Base-by-base conservation (phyloP, 2,329 filamentous ascomycete genomes). In the Beauveria asiatica region DNA sequence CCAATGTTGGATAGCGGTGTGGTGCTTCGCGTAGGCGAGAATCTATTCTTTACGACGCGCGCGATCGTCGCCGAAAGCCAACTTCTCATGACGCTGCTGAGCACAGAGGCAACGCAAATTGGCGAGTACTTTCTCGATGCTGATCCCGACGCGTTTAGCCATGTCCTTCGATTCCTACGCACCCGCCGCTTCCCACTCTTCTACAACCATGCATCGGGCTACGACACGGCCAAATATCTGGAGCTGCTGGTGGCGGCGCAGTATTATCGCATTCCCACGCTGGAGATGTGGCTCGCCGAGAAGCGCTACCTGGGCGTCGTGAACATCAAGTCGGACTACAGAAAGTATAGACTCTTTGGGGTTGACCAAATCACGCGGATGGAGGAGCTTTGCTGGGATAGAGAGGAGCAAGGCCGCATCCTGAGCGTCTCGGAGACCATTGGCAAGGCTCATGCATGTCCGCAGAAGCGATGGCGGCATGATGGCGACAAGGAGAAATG, bases 51-150 rank as follows among this genome's bases (percentile, higher is more conserved):
- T 53, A 66, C 64, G 3, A 62, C 62, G 30, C 61, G 56, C 37
- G 49, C 62, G 19, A 66, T 65, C 17, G 48, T 65, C 39, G 55
- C 60, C 46, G 58, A 61, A 25, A 63, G 57, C 51, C 33, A 46
- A 19, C 64, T 66, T 52, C 64, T 65, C 57, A 19, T 58, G 3
- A 46, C 59, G 25, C 61, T 66, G 16, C 62, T 60, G 8, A 49
- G 52, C 56, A 50, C 46, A 5, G 56, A 58, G 13, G 41, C 59
- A 1, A 59, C 44, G 2, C 59, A 62, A 4, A 65, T 72, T 21
- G 60, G 61, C 19, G 54, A 69, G 16, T 74, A 73, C 65, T 75
- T 75, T 64, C 60, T 77, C 41, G 74, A 76, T 62, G 68, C 70
- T 0, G 74, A 76, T 58, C 67, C 70, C 0, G 66, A 67, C 3